Percentiles rank a stretch among this genome's conserved stretches.
Evolutionary conservation across 2,329 filamentous ascomycete species (phyloP).

Genomic region (Tympanopsis confertula): DNA sequence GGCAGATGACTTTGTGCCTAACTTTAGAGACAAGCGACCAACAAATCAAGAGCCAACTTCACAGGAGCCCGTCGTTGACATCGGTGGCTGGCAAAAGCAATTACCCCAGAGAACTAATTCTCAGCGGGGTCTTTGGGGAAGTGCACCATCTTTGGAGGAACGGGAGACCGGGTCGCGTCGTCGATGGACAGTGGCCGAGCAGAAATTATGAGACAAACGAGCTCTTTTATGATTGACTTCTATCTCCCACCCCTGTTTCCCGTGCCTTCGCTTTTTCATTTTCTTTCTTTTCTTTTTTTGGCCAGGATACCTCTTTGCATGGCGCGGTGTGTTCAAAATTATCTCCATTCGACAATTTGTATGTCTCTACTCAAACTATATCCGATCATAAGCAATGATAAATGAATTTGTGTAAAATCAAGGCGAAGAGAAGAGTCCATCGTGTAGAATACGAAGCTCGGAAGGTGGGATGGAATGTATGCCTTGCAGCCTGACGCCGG

Average conservation of each 20-base stretch:
- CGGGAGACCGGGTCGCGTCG: conserved; percentile 15
- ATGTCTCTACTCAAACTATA: too few species aligned
- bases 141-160: conserved; percentile 14
- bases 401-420: too few species aligned
- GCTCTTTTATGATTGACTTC: conserved; percentile 3
- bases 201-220: conserved; percentile 6
- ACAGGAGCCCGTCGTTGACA: conserved; percentile 6
- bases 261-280: too few species aligned
- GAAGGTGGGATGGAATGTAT: too few species aligned
- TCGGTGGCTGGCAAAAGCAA: conserved; percentile 2
- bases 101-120: conserved; percentile 15
- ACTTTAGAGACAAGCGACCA: conserved; percentile 17
- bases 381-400: too few species aligned
- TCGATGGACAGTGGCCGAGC: conserved; percentile 24
- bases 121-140: conserved; percentile 17
- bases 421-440: too few species aligned
- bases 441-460: too few species aligned
- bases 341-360: neutral
- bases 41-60: conserved; percentile 4
- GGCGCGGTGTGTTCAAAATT: too few species aligned
- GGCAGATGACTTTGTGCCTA: conserved; percentile 20
- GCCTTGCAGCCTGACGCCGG: too few species aligned
- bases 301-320: conserved; percentile 1
- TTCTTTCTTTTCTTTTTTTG: too few species aligned
- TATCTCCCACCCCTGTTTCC: too few species aligned